A percentile compares a stretch with the other conserved stretches of the same genome.
Conservation (phyloP, 2,329 filamentous ascomycete genomes). For the Colletotrichum sansevieriae region DNA sequence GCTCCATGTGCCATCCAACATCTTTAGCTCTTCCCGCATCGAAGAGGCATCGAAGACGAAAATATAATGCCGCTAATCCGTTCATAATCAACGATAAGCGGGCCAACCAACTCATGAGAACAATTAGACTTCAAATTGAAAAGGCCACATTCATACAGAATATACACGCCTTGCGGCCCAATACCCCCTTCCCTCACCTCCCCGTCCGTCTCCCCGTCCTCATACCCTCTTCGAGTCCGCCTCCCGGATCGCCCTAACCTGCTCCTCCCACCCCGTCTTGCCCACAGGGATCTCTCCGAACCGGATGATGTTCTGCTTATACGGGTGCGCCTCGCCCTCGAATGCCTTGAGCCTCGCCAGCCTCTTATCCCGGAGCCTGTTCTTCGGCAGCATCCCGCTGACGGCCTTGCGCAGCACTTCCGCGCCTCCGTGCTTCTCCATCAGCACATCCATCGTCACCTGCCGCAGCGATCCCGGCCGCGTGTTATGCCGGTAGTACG, state of each 20-base stretch:
- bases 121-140: slow-evolving; percentile 35
- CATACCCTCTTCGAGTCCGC: slow-evolving; percentile 65
- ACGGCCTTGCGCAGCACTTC: slow-evolving; percentile 94
- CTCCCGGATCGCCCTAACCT: slow-evolving; percentile 63
- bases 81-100: not conserved
- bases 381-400: slow-evolving; percentile 98
- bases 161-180: slow-evolving; percentile 39
- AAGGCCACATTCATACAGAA: slow-evolving; percentile 41
- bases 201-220: slow-evolving; percentile 33
- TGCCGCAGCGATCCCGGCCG: slow-evolving; percentile 87
- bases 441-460: slow-evolving; percentile 95
- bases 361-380: slow-evolving; percentile 88
- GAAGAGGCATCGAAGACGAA: not conserved
- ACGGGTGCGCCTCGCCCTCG: slow-evolving; percentile 92
- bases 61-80: not conserved
- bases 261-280: slow-evolving; percentile 65
- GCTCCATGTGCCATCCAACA: too few species aligned
- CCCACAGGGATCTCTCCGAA: slow-evolving; percentile 73
- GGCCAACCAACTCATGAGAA: not conserved
- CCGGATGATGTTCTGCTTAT: slow-evolving; percentile 86
- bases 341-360: slow-evolving; percentile 94
- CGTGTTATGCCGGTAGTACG: slow-evolving; percentile 95
- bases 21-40: too few species aligned
- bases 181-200: not conserved
- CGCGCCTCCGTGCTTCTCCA: slow-evolving; percentile 92